Evolutionary conservation across 371 early-diverging fungal genomes (phyloP), one percentile per base, ranked within the genome.

Genomic region (Rhizopus arrhizus): DNA sequence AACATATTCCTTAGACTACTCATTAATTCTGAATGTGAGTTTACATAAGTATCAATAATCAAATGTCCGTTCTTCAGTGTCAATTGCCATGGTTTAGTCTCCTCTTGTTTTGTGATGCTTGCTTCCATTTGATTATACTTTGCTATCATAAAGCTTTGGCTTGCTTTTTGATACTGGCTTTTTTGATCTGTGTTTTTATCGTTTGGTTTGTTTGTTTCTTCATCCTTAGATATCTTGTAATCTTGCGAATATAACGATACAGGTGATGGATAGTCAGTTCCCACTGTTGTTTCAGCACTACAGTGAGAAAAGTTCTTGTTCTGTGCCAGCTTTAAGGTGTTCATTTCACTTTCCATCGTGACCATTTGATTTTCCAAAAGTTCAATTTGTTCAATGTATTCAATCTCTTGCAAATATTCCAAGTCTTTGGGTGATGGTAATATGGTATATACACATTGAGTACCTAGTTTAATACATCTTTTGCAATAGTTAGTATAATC

Each of bases 391-490:
- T 59, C 53, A 6, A 66, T 43, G 46, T 61, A 56, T 50, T 65
- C 62, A 5, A 74, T 38, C 9, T 65, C 63, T 32, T 58, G 63
- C 47, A 74, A 38, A 45, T 79, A 79, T 58, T 79, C 79, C 9
- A 72, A 62, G 43, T 79, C 79, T 43, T 62, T 51, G 0, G 79
- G 79, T 33, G 79, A 74, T 9, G 69, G 70, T 22, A 66, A 60
- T 29, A 72, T 55, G 1, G 67, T 66, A 54, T 75, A 79, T 3
- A 58, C 65, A 45, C 79, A 79, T 12, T 68, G 48, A 2, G 69
- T 16, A 1, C 62, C 59, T 42, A 64, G 59, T 29, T 72, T 70
- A 5, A 36, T 29, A 36, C 79, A 79, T 57, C 79, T 79, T 58
- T 15, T 36, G 5, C 1, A 32, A 13, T 3, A 40, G 12, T 15